Conservation (phyloP, 208 protist genomes). For the Acanthamoeba royreba region DNA sequence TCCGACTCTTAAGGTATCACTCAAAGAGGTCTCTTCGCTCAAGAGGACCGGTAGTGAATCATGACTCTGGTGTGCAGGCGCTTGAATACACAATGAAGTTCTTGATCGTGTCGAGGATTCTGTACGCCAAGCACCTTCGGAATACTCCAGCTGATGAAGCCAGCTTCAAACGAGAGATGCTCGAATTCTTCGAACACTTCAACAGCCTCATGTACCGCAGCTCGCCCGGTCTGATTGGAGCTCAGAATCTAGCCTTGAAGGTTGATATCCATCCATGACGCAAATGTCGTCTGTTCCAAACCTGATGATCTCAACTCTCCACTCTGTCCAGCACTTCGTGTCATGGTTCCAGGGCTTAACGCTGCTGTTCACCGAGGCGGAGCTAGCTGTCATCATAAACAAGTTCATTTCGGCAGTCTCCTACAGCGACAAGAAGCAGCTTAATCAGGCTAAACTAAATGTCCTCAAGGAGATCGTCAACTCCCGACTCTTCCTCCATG, state of each 20-base stretch:
- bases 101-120: slow-evolving; percentile 7
- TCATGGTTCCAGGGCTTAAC: slow-evolving; percentile 49
- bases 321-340: slow-evolving; percentile 39
- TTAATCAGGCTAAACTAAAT: background rate
- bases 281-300: background rate
- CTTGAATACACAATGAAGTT: slow-evolving; percentile 61
- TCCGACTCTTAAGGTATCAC: background rate
- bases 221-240: slow-evolving; percentile 50
- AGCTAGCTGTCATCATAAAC: background rate
- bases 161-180: slow-evolving; percentile 51
- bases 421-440: slow-evolving; percentile 35
- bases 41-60: too few species aligned
- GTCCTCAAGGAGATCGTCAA: background rate
- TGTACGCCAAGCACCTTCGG: background rate
- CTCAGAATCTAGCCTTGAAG: slow-evolving; percentile 55
- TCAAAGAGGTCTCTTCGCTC: background rate
- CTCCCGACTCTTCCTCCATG: background rate
- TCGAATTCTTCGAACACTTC: slow-evolving; percentile 37
- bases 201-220: slow-evolving; percentile 27
- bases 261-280: background rate
- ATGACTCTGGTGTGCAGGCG: too few species aligned
- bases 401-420: slow-evolving; percentile 22
- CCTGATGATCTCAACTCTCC: too few species aligned
- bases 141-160: background rate
- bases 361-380: slow-evolving; percentile 44